Evolutionary conservation across 768 basidiomycete species (phyloP).

Genomic region (Pleurotus citrinopileatus): DNA sequence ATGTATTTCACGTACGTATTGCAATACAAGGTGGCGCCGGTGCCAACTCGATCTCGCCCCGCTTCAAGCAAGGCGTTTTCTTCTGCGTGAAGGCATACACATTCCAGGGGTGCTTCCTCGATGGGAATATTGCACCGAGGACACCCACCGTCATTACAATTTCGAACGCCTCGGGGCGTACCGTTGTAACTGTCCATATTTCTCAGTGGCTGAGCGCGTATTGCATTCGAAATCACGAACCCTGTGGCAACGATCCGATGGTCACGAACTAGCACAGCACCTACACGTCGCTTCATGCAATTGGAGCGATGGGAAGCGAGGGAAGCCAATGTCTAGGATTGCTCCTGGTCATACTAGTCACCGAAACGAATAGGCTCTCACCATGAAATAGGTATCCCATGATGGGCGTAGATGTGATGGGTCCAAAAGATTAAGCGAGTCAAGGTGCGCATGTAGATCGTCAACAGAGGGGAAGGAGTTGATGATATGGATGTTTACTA

Average conservation of each 20-base stretch:
- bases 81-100: constrained; percentile 95
- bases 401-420: constrained; percentile 76
- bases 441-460: constrained; percentile 62
- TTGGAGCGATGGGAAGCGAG: constrained; percentile 89
- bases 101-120: constrained; percentile 59
- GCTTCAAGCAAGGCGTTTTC: constrained; percentile 97
- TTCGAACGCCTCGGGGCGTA: constrained; percentile 84
- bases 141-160: constrained; percentile 94
- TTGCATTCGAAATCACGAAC: constrained; percentile 30
- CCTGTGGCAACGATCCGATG: constrained; percentile 79
- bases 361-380: constrained; percentile 24
- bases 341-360: neutral
- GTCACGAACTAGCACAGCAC: constrained; percentile 87
- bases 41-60: constrained; percentile 85
- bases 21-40: constrained; percentile 88
- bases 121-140: constrained; percentile 61
- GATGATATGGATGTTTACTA: constrained; percentile 57
- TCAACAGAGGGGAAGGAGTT: constrained; percentile 59
- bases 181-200: constrained; percentile 80
- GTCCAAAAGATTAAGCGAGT: constrained; percentile 65
- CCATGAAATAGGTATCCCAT: constrained; percentile 99
- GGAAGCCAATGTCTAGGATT: constrained; percentile 74
- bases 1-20: constrained; percentile 74
- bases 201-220: constrained; percentile 2
- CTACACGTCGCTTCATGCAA: constrained; percentile 97